A percentile compares a stretch with the other conserved stretches of the same genome.
Conservation (phyloP, 768 basidiomycete species). For the Polyporus arcularius region DNA sequence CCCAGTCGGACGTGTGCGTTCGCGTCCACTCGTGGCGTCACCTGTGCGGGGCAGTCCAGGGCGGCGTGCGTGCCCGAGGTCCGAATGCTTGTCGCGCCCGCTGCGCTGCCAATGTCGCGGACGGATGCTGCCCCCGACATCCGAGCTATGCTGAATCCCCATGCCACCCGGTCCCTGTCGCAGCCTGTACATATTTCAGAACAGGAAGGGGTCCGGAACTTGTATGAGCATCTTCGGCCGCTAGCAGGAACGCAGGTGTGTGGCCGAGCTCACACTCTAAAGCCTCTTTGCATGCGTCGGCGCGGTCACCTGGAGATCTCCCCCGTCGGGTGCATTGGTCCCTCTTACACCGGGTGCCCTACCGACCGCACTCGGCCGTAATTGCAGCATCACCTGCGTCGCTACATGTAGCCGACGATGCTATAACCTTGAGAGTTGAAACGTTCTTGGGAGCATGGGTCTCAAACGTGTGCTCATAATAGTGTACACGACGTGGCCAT, state of each 20-base stretch:
- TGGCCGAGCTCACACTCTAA: constrained; percentile 2
- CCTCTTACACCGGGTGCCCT: constrained; percentile 1
- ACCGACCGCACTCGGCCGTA: constrained; percentile 7
- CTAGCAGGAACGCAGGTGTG: constrained; percentile 7
- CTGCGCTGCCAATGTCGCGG: neutral
- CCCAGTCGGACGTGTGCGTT: neutral
- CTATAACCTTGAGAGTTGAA: neutral
- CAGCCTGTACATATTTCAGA: too few relatives aligned
- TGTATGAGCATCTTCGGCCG: neutral
- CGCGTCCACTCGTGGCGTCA: neutral
- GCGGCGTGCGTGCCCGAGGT: neutral
- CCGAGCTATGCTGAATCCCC: too few relatives aligned
- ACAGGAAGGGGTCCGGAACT: neutral
- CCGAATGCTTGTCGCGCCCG: too few relatives aligned
- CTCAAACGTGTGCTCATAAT: constrained; percentile 9
- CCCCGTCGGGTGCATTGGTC: neutral
- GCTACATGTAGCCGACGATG: neutral
- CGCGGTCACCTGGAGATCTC: constrained; percentile 3
- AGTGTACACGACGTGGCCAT: neutral
- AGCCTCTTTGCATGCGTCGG: neutral
- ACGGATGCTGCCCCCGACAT: too few relatives aligned
- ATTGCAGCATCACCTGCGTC: constrained; percentile 8
- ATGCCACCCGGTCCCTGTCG: too few relatives aligned
- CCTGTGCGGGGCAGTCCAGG: neutral
- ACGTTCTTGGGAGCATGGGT: neutral